Conservation (phyloP, 495 filamentous ascomycete species). For the Bathelium albidoporum region DNA sequence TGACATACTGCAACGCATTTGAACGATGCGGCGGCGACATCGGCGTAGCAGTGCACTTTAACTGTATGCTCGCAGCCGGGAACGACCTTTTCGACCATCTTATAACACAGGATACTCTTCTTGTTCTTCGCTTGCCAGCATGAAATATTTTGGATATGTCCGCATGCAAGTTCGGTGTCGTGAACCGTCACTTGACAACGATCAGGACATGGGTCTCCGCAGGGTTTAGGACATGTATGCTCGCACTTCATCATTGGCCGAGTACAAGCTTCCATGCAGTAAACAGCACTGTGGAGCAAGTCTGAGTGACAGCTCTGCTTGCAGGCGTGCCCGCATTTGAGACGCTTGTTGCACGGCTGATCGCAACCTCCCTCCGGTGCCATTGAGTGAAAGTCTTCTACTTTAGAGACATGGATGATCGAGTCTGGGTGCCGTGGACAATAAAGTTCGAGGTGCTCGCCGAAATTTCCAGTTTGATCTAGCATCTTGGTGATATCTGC, state of each 20-base stretch:
- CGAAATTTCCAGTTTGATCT: conserved; percentile 39
- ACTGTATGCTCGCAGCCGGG: conserved; percentile 46
- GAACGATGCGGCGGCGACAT: conserved; percentile 31
- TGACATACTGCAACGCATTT: conserved; percentile 42
- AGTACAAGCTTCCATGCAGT: conserved; percentile 52
- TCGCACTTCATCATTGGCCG: conserved; percentile 45
- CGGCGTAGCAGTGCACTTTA: conserved; percentile 39
- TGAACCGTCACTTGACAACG: conserved; percentile 34
- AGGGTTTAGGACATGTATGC: conserved; percentile 52
- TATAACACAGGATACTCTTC: conserved; percentile 22
- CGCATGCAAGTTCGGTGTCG: conserved; percentile 42
- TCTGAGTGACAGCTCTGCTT: conserved; percentile 59
- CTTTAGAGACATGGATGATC: conserved; percentile 43
- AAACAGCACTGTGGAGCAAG: conserved; percentile 49
- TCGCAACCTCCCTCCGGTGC: conserved; percentile 66
- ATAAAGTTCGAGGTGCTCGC: conserved; percentile 43
- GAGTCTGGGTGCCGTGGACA: conserved; percentile 61
- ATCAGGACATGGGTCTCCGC: conserved; percentile 38
- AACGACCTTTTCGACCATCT: conserved; percentile 34
- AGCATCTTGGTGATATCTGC: conserved; percentile 49
- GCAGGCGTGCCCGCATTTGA: conserved; percentile 65
- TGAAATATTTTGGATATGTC: conserved; percentile 40
- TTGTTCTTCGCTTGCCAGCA: conserved; percentile 45
- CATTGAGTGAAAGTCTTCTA: conserved; percentile 51
- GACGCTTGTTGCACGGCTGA: conserved; percentile 45